A percentile compares a stretch with the other conserved stretches of the same genome.
These are phyloP conservation scores for Sordariomycetes sp. DNA, from an alignment of 2,329 filamentous ascomycete genomes.

Conservation along the genomic window DNA sequence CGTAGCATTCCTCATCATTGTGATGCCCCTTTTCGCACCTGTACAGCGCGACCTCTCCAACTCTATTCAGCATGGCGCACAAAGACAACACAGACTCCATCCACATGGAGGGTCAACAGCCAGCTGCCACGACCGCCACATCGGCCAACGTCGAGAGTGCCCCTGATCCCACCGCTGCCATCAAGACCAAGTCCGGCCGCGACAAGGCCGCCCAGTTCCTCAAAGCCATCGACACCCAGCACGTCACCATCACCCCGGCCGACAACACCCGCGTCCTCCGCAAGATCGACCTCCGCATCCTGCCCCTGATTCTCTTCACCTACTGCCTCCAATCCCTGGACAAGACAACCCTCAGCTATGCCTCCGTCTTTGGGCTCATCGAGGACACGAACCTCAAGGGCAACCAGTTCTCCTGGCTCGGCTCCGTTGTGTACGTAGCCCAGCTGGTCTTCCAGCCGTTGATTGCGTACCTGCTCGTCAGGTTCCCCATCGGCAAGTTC, in stretches of 20 bases:
- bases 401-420: constrained; percentile 30
- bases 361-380: constrained; percentile 24
- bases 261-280: constrained; percentile 11
- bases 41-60: no score
- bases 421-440: constrained; percentile 15
- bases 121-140: background rate
- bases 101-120: constrained; percentile 1
- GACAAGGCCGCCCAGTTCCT: constrained; percentile 42
- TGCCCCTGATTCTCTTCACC: constrained; percentile 19
- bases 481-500: constrained; percentile 23
- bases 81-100: constrained; percentile 2
- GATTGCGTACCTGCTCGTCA: constrained; percentile 16
- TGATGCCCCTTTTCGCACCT: no score
- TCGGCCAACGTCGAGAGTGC: background rate
- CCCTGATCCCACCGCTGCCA: constrained; percentile 1
- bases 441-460: background rate
- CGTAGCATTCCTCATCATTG: no score
- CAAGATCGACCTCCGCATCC: constrained; percentile 20
- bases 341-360: constrained; percentile 20
- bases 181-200: constrained; percentile 7
- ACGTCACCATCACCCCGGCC: constrained; percentile 7
- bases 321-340: constrained; percentile 21
- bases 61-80: background rate
- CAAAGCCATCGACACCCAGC: no score
- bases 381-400: constrained; percentile 15